Conservation (phyloP, 2,329 filamentous ascomycete species). For the Nemania bipapillata region DNA sequence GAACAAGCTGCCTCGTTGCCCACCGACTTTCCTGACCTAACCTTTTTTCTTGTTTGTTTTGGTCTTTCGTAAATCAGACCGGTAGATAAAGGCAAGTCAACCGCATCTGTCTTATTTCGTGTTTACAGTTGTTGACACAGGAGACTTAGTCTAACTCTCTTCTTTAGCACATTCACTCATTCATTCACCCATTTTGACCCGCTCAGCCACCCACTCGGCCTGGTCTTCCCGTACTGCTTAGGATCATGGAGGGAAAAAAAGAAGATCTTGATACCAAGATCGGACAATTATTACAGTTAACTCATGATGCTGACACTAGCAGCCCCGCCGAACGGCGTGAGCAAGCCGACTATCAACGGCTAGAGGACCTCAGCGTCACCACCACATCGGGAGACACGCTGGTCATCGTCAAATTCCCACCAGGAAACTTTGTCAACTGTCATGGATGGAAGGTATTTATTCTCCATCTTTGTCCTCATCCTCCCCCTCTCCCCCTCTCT, state of each 20-base stretch:
- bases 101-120: not conserved
- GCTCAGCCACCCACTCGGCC: not conserved
- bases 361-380: constrained; percentile 6
- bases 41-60: not conserved
- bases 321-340: not conserved
- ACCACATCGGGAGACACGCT: constrained; percentile 34
- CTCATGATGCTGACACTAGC: not conserved
- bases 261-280: not conserved
- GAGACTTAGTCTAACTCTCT: not conserved
- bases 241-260: constrained; percentile 13
- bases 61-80: not conserved
- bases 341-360: not conserved
- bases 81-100: not conserved
- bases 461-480: not conserved
- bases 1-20: not conserved
- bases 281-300: not conserved
- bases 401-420: constrained; percentile 31
- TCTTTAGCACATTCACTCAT: not conserved
- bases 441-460: constrained; percentile 21
- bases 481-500: not conserved
- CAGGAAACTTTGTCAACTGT: constrained; percentile 31
- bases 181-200: not conserved
- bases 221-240: not conserved
- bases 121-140: not conserved
- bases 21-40: not conserved